Evolutionary conservation across 2,329 filamentous ascomycete genomes (phyloP), one percentile per base, ranked within the genome.

Genomic region (Thielaviopsis punctulata): DNA sequence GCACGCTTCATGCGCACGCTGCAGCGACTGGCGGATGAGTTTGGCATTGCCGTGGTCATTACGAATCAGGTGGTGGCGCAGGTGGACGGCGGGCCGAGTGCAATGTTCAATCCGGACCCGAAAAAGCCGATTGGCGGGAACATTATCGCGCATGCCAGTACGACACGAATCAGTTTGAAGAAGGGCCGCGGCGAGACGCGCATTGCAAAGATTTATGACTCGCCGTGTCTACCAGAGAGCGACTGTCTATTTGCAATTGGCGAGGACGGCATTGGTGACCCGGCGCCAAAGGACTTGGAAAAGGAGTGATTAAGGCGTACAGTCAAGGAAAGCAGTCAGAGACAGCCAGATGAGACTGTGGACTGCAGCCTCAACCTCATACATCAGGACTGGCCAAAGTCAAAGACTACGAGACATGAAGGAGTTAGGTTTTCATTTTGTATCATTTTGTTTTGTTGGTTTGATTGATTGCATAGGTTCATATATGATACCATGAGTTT

Each of bases 81-180:
- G 66, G 92, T 98, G 8, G 92, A 98, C 63, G 92, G 92, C 57
- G 92, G 92, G 2, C 89, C 90, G 25, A 90, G 84, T 62, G 82
- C 90, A 56, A 98, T 98, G 92, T 98, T 95, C 73, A 98, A 98
- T 60, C 92, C 93, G 0, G 93, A 98, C 62, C 92, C 92, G 7
- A 98, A 98, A 76, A 98, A 98, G 67, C 92, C 92, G 0, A 95
- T 98, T 64, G 92, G 92, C 59, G 92, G 92, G 58, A 96, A 98
- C 66, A 98, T 98, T 59, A 96, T 98, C 64, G 92, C 93, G 2
- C 92, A 98, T 65, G 89, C 92, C 50, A 95, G 87, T 62, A 98
- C 92, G 1, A 98, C 92, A 2, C 77, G 92, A 62, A 76, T 98
- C 60, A 95, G 88, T 62, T 66, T 98, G 63, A 95, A 95, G 72